A percentile compares a stretch with the other conserved stretches of the same genome.
phyloP scores from a whole-genome alignment of 2,329 filamentous ascomycete species.

The Xylariaceae sp. region DNA sequence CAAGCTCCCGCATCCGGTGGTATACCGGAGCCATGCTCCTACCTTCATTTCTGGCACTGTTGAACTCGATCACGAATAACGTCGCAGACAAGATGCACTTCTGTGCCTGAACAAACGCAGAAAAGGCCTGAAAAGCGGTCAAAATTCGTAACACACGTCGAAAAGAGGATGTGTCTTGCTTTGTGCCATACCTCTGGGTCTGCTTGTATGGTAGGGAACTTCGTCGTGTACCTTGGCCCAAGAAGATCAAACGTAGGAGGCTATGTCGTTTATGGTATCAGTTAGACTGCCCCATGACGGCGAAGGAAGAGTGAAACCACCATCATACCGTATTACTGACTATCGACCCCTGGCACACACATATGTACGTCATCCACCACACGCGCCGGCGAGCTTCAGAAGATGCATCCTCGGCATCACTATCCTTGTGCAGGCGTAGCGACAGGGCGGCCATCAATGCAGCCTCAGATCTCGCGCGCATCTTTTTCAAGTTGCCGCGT shows the following conservation, averaged over 20 bases:
- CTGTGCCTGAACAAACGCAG: slow-evolving; percentile 41
- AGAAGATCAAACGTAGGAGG: slow-evolving; percentile 39
- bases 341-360: slow-evolving; percentile 45
- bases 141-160: too few species aligned
- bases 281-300: background rate
- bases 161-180: too few species aligned
- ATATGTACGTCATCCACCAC: slow-evolving; percentile 53
- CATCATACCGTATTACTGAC: slow-evolving; percentile 45
- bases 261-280: slow-evolving; percentile 23
- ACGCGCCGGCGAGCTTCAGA: slow-evolving; percentile 41
- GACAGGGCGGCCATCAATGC: slow-evolving; percentile 43
- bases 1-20: slow-evolving; percentile 37
- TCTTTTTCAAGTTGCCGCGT: slow-evolving; percentile 47
- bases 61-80: slow-evolving; percentile 44
- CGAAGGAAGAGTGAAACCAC: slow-evolving; percentile 6
- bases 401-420: slow-evolving; percentile 34
- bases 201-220: slow-evolving; percentile 35
- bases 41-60: slow-evolving; percentile 35
- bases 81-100: slow-evolving; percentile 43
- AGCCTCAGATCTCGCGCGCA: slow-evolving; percentile 43
- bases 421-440: slow-evolving; percentile 37
- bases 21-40: slow-evolving; percentile 37
- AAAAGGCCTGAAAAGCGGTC: slow-evolving; percentile 33
- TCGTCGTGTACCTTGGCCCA: slow-evolving; percentile 40
- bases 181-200: slow-evolving; percentile 37